Evolutionary conservation across 2,329 filamentous ascomycete genomes (phyloP), one percentile per base, ranked within the genome.

Genomic region (Colletotrichum horii): DNA sequence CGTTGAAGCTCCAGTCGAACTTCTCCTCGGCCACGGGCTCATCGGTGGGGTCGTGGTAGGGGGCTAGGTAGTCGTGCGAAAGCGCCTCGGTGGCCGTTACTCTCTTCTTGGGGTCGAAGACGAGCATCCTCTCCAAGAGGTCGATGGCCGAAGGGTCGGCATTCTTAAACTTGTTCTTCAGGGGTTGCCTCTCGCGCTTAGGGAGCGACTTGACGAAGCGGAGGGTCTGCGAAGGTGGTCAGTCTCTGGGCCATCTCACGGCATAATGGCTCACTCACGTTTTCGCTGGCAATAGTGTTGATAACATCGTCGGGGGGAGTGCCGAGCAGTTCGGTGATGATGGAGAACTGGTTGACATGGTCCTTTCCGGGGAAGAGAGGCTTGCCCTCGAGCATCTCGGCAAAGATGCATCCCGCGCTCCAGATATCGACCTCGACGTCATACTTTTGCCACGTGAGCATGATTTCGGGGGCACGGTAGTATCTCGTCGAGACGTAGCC

Each of bases 391-490:
- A 99, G 91, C 97, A 99, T 99, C 88, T 99, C 97, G 56, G 97
- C 97, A 81, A 99, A 98, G 83, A 99, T 99, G 87, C 97, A 99
- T 76, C 97, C 97, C 22, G 96, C 96, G 84, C 97, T 98, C 97
- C 97, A 99, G 83, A 99, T 98, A 84, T 99, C 97, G 74, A 99
- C 97, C 88, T 98, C 97, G 64, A 98, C 93, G 80, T 99, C 97
- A 87, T 99, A 99, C 88, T 99, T 99, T 89, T 99, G 97, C 97
- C 97, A 99, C 78, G 97, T 98, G 83, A 99, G 95, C 97, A 99
- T 99, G 84, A 99, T 99, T 87, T 99, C 97, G 22, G 97, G 97
- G 11, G 97, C 97, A 82, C 97, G 93, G 90, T 99, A 99, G 90
- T 99, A 99, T 89, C 97, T 91, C 77, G 97, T 99, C 64, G 97